phyloP scores from a whole-genome alignment of 495 filamentous ascomycete species.

The Bombardia bombarda region DNA sequence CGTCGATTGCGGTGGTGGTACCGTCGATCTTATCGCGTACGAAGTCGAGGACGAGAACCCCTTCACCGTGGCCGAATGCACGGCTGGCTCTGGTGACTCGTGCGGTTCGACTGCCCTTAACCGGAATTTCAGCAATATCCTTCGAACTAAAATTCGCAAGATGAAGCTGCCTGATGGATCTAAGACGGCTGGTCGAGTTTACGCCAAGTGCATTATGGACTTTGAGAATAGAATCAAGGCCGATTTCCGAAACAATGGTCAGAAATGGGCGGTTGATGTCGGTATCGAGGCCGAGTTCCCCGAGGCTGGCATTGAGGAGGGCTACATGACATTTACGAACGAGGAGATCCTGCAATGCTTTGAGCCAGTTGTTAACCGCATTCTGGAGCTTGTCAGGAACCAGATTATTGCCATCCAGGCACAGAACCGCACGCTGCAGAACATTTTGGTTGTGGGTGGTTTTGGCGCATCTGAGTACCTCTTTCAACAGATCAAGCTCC shows the following conservation, averaged over 20 bases:
- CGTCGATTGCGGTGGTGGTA: constrained; percentile 69
- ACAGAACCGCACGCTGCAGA: constrained; percentile 63
- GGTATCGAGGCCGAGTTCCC: constrained; percentile 72
- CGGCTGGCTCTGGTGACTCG: constrained; percentile 66
- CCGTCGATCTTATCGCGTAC: constrained; percentile 69
- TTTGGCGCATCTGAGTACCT: constrained; percentile 72
- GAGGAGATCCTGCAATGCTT: constrained; percentile 75
- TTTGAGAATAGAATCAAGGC: constrained; percentile 75
- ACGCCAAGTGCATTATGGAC: constrained; percentile 76
- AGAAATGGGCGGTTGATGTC: constrained; percentile 72
- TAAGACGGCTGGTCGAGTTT: constrained; percentile 65
- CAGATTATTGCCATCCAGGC: constrained; percentile 75
- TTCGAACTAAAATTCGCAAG: constrained; percentile 67
- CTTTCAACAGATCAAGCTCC: constrained; percentile 76
- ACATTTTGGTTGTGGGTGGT: constrained; percentile 66
- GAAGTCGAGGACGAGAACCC: constrained; percentile 70
- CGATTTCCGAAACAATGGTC: constrained; percentile 72
- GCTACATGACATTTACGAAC: constrained; percentile 77
- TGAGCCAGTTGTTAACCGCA: constrained; percentile 67
- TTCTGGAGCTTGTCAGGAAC: constrained; percentile 64
- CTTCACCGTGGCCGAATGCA: constrained; percentile 68
- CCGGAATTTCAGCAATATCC: constrained; percentile 68
- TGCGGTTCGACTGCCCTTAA: constrained; percentile 68
- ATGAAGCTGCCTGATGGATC: constrained; percentile 72
- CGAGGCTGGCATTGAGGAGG: constrained; percentile 68